Base-by-base conservation (phyloP, 2,329 filamentous ascomycete genomes). In the Raffaelea arxii region DNA sequence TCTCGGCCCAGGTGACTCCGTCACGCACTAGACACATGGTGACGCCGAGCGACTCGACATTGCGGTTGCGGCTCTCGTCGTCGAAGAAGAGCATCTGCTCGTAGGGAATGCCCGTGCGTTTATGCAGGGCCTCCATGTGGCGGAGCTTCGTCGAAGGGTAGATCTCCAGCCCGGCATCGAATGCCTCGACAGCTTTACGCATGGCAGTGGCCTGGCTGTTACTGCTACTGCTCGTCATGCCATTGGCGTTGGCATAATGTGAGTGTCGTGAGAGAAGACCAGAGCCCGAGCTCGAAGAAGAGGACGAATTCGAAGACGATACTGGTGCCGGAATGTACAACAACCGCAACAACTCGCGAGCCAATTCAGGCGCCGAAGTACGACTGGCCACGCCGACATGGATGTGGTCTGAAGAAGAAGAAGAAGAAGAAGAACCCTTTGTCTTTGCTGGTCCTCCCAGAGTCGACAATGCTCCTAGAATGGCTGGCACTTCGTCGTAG, bases 31-130 rank as follows among this genome's bases (percentile, higher is more conserved):
- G 66, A 59, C 80, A 80, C 78, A 97, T 94, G 1, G 84, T 86
- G 3, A 94, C 84, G 0, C 90, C 90, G 43, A 96, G 58, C 23
- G 60, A 68, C 67, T 82, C 79, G 1, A 94, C 91, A 59, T 96
- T 89, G 48, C 78, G 72, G 59, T 97, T 97, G 50, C 91, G 69
- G 44, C 74, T 72, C 74, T 97, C 91, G 56, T 97, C 91, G 56
- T 97, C 91, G 55, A 97, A 97, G 64, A 97, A 97, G 27, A 97
- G 62, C 83, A 97, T 94, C 41, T 96, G 87, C 53, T 84, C 76
- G 58, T 79, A 94, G 6, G 70, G 67, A 3, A 96, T 63, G 2
- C 80, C 80, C 14, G 84, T 89, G 47, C 78, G 73, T 60, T 82
- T 77, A 10, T 84, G 77, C 55, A 97, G 70, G 5, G 76, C 71